Evolutionary conservation across 2,329 filamentous ascomycete genomes (phyloP), one percentile per base, ranked within the genome.

Genomic region (Ophiostoma sp.): DNA sequence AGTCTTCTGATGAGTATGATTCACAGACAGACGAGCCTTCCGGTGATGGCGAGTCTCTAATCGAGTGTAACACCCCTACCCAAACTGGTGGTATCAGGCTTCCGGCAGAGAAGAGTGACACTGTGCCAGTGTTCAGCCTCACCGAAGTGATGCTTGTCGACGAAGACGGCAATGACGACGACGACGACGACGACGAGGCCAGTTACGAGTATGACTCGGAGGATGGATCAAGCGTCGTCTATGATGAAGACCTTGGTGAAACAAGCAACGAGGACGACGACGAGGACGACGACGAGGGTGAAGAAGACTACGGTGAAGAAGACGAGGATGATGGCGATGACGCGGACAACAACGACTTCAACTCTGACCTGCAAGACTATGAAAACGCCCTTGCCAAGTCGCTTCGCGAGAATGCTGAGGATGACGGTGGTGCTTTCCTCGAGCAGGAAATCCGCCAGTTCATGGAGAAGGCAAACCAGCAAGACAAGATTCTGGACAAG

Each of bases 191-290:
- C 0, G 27, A 65, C 18, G 62, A 55, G 5, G 38, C 38, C n/a
- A 55, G 11, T 12, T 52, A 66, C 11, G 64, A 69, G 11, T 64
- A 58, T 1, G 64, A 70, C 14, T 47, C 49, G 12, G 66, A 66
- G 3, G 66, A 67, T 9, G 66, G 42, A 2, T 44, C 40, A 4
- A 27, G 18, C 41, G 58, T 60, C 12, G 63, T 63, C 1, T 52
- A 66, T 1, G 64, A 64, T 1, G 41, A 44, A 0, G 67, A 69
- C 2, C 64, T 68, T 12, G 65, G 49, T 2, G 36, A 64, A 0
- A 38, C 4, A 4, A 18, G 5, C 7, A 18, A 55, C 18, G 66
- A 65, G 18, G 66, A 44, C 8, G 9, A n/a, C 2, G 64, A 44
- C 1, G 55, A 58, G 4, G 36, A 66, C 0, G 44, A 68, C 5